These are phyloP conservation scores for Zygosaccharomyces pseudobailii DNA, from an alignment of 1,139 yeast genomes.

Conservation along the genomic window DNA sequence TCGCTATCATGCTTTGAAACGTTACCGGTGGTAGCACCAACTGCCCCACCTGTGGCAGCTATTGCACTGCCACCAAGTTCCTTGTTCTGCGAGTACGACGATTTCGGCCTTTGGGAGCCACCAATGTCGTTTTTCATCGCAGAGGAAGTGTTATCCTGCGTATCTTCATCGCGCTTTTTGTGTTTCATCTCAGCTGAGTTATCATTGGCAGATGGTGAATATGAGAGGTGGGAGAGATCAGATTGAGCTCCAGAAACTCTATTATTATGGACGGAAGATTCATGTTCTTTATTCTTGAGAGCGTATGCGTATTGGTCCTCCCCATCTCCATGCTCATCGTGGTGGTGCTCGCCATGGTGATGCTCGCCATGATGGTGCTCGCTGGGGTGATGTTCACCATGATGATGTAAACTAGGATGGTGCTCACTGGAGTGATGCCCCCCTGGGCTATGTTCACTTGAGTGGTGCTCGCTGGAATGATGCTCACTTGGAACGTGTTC, in stretches of 20 bases:
- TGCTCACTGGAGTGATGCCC: background rate
- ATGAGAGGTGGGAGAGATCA: background rate
- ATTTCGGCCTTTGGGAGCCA: background rate
- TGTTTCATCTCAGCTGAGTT: background rate
- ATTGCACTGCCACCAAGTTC: background rate
- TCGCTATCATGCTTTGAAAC: background rate
- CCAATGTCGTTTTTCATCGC: background rate
- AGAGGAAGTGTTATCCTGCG: background rate
- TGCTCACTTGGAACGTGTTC: background rate
- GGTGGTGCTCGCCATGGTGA: too few species aligned
- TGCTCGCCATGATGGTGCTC: too few species aligned
- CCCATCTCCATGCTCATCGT: too few species aligned
- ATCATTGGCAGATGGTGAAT: background rate
- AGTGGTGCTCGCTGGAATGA: background rate
- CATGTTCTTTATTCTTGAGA: too few species aligned
- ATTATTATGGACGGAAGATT: background rate
- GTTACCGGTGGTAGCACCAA: background rate
- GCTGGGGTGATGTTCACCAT: background rate
- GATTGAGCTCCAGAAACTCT: background rate
- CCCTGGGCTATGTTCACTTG: background rate
- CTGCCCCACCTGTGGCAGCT: conserved; percentile 8
- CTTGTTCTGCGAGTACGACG: background rate
- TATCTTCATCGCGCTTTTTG: background rate
- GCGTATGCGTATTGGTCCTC: too few species aligned
- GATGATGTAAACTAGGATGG: background rate